Percentiles rank a stretch among this genome's conserved stretches.
Conservation (phyloP, 2,329 filamentous ascomycete genomes). For the Penicillium glabrum region DNA sequence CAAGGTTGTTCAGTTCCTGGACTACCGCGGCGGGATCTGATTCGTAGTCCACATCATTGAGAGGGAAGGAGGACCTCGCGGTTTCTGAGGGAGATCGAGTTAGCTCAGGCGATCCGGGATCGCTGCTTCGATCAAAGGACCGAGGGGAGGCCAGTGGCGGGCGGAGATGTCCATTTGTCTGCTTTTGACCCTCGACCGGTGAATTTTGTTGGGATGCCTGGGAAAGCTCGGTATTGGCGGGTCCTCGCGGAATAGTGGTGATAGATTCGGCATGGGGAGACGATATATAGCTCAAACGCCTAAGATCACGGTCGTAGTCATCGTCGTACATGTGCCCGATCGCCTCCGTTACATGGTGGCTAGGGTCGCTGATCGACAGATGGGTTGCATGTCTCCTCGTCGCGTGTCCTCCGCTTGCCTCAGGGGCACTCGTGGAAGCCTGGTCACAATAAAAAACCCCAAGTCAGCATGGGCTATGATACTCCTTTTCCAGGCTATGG, state of each 20-base stretch:
- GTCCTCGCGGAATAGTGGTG: constrained; percentile 37
- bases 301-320: constrained; percentile 62
- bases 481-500: not conserved
- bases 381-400: constrained; percentile 59
- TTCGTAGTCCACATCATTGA: constrained; percentile 86
- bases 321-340: constrained; percentile 90
- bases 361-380: constrained; percentile 78
- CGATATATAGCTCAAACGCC: constrained; percentile 73
- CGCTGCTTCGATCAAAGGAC: constrained; percentile 43
- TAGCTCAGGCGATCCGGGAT: constrained; percentile 56
- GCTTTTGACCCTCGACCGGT: constrained; percentile 32
- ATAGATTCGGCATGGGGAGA: constrained; percentile 47
- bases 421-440: constrained; percentile 43
- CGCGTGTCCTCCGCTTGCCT: constrained; percentile 49
- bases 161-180: constrained; percentile 35
- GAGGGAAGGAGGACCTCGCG: constrained; percentile 64
- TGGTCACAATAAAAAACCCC: constrained; percentile 14
- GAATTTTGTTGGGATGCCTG: constrained; percentile 32
- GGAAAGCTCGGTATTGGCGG: constrained; percentile 28
- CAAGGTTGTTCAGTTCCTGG: constrained; percentile 87
- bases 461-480: constrained; percentile 4
- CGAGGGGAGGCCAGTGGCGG: constrained; percentile 24
- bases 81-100: constrained; percentile 55
- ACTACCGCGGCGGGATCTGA: constrained; percentile 86
- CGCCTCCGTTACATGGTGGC: constrained; percentile 90